A percentile compares a stretch with the other conserved stretches of the same genome.
phyloP scores from a whole-genome alignment of 495 filamentous ascomycete genomes.

The Neurospora sp. region DNA sequence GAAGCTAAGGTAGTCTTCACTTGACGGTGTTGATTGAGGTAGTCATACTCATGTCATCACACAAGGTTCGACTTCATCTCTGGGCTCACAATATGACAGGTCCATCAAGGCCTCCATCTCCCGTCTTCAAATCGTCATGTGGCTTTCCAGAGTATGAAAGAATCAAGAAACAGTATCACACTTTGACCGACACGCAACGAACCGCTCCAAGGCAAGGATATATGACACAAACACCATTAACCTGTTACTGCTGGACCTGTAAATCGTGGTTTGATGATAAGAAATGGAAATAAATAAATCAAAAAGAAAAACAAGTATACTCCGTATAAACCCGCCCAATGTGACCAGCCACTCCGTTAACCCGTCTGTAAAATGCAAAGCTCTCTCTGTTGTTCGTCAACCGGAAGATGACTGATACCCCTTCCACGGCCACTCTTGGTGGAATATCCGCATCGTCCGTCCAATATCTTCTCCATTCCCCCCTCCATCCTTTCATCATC shows the following conservation, averaged over 20 bases:
- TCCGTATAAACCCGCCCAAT: constrained; percentile 7
- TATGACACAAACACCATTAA: not conserved
- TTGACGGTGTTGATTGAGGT: not conserved
- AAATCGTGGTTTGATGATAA: not conserved
- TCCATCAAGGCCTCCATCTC: not conserved
- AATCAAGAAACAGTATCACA: not conserved
- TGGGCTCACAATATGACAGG: not conserved
- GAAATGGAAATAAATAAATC: not conserved
- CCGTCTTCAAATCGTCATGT: not conserved
- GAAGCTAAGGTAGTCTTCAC: not conserved
- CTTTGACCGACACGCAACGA: not conserved
- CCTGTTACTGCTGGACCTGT: not conserved
- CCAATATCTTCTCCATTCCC: not conserved
- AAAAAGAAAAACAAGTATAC: constrained; percentile 7
- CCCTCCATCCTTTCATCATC: not conserved
- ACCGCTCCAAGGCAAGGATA: not conserved
- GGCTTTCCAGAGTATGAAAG: not conserved
- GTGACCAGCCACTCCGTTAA: constrained; percentile 4
- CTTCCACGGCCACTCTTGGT: not conserved
- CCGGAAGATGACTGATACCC: not conserved
- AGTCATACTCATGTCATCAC: not conserved
- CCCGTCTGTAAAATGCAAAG: not conserved
- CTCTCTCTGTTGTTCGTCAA: not conserved
- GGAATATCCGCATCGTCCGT: not conserved
- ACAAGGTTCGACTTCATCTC: not conserved